Evolutionary conservation across 2,329 filamentous ascomycete genomes (phyloP).

Genomic region (Sphaerulina musiva): DNA sequence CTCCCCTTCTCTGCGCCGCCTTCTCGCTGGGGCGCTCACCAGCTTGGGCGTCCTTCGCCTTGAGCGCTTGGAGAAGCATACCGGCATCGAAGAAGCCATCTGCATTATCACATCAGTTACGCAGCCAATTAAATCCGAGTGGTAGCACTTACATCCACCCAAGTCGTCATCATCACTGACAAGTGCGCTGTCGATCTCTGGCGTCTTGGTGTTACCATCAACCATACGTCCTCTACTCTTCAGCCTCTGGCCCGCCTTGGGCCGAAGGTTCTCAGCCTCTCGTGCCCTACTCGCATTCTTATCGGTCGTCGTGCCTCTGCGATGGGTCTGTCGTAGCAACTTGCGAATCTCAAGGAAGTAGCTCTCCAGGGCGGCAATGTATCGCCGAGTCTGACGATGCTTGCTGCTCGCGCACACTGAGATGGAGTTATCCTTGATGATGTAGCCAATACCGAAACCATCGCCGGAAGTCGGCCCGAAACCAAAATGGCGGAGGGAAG

Average conservation of each 20-base stretch:
- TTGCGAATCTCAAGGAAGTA: conserved; percentile 89
- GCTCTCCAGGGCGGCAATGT: conserved; percentile 80
- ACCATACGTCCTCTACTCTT: conserved; percentile 72
- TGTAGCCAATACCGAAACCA: conserved; percentile 96
- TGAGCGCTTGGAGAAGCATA: conserved; percentile 84
- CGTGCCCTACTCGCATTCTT: conserved; percentile 53
- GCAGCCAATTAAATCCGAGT: neutral
- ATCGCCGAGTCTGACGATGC: conserved; percentile 85
- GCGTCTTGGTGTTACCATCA: conserved; percentile 31
- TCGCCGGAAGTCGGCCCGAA: conserved; percentile 92
- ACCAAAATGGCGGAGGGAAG: conserved; percentile 86
- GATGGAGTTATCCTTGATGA: conserved; percentile 90
- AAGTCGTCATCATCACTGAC: conserved; percentile 82
- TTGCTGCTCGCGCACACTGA: conserved; percentile 90
- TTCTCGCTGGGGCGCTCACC: conserved; percentile 47
- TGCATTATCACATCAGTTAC: conserved; percentile 35
- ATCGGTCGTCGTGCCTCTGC: conserved; percentile 47
- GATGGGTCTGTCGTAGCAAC: conserved; percentile 64
- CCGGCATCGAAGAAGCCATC: conserved; percentile 97
- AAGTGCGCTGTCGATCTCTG: conserved; percentile 47
- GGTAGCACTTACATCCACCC: conserved; percentile 72
- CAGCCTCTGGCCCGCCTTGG: conserved; percentile 41
- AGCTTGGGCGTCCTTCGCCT: conserved; percentile 52
- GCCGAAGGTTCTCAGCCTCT: conserved; percentile 51
- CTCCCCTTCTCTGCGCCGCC: conserved; percentile 58